Evolutionary conservation across 345 rosid genomes (phyloP), one percentile per base, ranked within the genome.

Genomic region (Eucalyptus marginata): DNA sequence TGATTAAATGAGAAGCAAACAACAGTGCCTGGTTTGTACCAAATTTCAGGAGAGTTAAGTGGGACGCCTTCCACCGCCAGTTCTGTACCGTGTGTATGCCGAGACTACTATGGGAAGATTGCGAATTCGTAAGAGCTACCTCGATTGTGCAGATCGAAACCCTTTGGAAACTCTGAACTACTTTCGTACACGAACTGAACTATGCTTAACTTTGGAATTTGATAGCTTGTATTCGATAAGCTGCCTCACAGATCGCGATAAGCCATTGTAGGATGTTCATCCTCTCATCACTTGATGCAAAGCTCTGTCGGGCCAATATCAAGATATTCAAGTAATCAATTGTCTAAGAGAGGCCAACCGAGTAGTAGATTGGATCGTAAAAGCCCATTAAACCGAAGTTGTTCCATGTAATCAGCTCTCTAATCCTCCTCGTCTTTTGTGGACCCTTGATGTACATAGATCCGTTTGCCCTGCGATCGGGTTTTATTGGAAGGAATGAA

Each of bases 11-110:
- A 95, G 58, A 88, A 91, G 84, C 89, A 89, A 49, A 92, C 95
- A 49, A 90, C 93, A 40, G 89, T 96, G 40, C 97, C 96, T 4
- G 95, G 96, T 58, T 92, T 92, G 91, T 95, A 94, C 90, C 91
- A 86, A 47, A 93, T 86, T 85, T 89, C 91, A 4, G 86, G 18
- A 15, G 68, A 89, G 24, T 47, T 51, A 17, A 86, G 92, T 40
- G 90, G 88, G 8, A 51, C 29, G 16, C 51, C 90, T 25, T 47
- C 92, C 36, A 27, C 64, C 24, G 24, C 58, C 58, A 52, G 58
- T 22, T 52, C 10, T 18, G 2, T 52, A 52, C 58, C 58, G 10
- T 52, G 24, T 18, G 58, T 52, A 18, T 58, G n/a, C 64, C 64
- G n/a, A 27, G 64, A 25, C n/a, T 58, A 25, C n/a, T 25, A 25